Conservation (phyloP, 371 early-diverging fungal species). For the Blyttiomyces sp. region DNA sequence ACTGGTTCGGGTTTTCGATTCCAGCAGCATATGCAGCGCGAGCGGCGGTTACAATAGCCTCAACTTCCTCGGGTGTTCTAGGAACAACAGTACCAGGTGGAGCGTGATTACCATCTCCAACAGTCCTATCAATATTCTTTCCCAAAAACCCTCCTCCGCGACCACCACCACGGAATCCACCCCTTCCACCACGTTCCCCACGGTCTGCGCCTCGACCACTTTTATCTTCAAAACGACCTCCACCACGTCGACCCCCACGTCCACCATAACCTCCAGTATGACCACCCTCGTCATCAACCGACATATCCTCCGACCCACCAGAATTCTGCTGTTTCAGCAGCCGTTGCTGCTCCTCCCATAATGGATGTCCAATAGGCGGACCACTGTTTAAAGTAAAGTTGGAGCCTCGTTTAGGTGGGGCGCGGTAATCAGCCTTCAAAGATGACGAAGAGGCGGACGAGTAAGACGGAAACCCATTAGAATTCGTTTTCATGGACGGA, state of each 20-base stretch:
- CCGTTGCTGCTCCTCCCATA: conserved; percentile 27
- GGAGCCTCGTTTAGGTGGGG: background rate
- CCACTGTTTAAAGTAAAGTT: conserved; percentile 2
- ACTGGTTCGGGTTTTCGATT: conserved; percentile 11
- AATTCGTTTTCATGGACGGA: too few species aligned
- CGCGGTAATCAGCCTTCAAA: too few species aligned
- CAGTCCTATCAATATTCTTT: background rate
- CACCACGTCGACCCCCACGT: background rate
- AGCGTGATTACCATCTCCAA: conserved; percentile 8
- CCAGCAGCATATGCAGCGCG: conserved; percentile 1
- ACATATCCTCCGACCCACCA: background rate
- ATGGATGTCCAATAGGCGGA: conserved; percentile 26
- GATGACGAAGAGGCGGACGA: too few species aligned
- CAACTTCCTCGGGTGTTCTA: conserved; percentile 8
- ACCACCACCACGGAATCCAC: background rate
- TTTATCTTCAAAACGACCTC: background rate
- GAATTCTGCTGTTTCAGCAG: background rate
- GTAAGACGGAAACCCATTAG: too few species aligned
- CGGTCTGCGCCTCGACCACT: background rate
- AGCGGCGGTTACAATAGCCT: background rate
- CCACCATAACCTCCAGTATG: background rate
- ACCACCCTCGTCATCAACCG: background rate
- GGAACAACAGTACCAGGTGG: conserved; percentile 12
- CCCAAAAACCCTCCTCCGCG: background rate
- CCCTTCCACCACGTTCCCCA: background rate